Evolutionary conservation across 768 basidiomycete genomes (phyloP).

Genomic region (Amanita muscaria): DNA sequence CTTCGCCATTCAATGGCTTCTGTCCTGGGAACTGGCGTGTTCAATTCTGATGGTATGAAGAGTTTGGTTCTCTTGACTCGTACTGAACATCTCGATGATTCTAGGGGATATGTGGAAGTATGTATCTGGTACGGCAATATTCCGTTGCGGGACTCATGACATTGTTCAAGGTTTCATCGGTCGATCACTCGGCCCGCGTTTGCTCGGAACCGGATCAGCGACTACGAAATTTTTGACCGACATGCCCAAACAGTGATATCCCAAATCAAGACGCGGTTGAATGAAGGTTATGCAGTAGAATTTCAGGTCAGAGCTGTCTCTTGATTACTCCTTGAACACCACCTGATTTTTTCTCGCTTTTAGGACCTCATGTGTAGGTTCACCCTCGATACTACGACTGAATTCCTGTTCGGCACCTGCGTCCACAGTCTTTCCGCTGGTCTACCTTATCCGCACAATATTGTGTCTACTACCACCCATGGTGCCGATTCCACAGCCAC

Average conservation of each 20-base stretch:
- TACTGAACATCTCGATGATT: too few relatives aligned
- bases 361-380: conserved; percentile 54
- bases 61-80: too few relatives aligned
- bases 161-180: conserved; percentile 61
- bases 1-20: conserved; percentile 35
- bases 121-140: conserved; percentile 4
- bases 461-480: conserved; percentile 3
- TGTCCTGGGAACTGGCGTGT: conserved; percentile 56
- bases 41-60: conserved; percentile 53
- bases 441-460: conserved; percentile 45
- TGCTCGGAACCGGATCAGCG: conserved; percentile 46
- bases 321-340: neutral
- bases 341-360: too few relatives aligned
- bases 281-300: conserved; percentile 44
- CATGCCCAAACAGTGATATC: conserved; percentile 37
- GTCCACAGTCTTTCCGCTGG: conserved; percentile 43
- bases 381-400: conserved; percentile 58
- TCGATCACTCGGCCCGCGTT: conserved; percentile 59
- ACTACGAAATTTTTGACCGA: conserved; percentile 54
- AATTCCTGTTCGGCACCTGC: conserved; percentile 55
- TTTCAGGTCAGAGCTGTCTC: conserved; percentile 37
- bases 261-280: conserved; percentile 39
- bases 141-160: too few relatives aligned
- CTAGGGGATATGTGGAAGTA: conserved; percentile 34
- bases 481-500: neutral